These are phyloP conservation scores for Fragilaria crotonensis DNA, from an alignment of 108 stramenopile species.

Conservation along the genomic window DNA sequence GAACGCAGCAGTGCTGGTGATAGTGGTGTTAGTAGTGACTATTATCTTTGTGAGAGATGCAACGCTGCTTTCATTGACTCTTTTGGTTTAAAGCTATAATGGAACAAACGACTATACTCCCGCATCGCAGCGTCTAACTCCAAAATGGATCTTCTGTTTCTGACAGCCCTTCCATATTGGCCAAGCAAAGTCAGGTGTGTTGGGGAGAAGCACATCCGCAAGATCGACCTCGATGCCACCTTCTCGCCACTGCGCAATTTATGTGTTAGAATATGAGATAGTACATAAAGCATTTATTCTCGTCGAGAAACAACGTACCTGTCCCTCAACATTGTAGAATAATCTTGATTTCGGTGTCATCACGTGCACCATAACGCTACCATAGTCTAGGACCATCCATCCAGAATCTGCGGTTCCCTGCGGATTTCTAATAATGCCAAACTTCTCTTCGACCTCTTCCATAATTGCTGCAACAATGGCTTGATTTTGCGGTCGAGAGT, in stretches of 20 bases:
- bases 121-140: no score
- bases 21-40: no score
- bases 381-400: constrained; percentile 92
- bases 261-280: no score
- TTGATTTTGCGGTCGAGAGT: constrained; percentile 88
- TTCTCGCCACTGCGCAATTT: constrained; percentile 71
- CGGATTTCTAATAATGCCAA: constrained; percentile 59
- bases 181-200: constrained; percentile 7
- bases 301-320: no score
- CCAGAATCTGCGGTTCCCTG: constrained; percentile 86
- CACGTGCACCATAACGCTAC: no score
- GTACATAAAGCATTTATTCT: no score
- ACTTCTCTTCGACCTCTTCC: constrained; percentile 76
- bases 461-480: constrained; percentile 83
- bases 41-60: no score
- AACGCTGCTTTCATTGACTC: no score
- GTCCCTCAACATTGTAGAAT: constrained; percentile 88
- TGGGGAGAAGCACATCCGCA: constrained; percentile 41
- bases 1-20: no score
- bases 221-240: constrained; percentile 67
- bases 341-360: constrained; percentile 86
- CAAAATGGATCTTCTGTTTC: constrained; percentile 78
- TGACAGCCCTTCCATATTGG: constrained; percentile 20
- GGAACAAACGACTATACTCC: no score
- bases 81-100: no score